A percentile compares a stretch with the other conserved stretches of the same genome.
Conservation (phyloP, 306 rosid genomes). For the Quercus berberidifolia region DNA sequence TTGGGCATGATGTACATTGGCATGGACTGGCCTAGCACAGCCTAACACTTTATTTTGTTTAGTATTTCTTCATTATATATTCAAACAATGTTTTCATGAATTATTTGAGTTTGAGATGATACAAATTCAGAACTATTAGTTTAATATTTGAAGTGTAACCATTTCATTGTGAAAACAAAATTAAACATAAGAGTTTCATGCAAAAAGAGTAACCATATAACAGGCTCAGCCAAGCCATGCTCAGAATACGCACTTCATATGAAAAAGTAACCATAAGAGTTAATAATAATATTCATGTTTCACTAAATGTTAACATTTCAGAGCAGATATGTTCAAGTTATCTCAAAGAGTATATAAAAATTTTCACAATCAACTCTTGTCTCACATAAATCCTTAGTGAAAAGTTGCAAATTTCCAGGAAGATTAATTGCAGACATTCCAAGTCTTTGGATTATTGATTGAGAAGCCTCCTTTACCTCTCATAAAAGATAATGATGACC, state of each 20-base stretch:
- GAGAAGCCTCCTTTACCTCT: conserved; percentile 53
- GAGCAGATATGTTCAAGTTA: not conserved
- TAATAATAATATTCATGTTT: not conserved
- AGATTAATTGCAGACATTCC: conserved; percentile 5
- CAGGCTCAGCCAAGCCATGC: not conserved
- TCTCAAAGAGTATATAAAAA: not conserved
- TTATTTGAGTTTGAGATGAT: not conserved
- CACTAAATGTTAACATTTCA: not conserved
- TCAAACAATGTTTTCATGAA: not conserved
- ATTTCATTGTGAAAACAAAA: not conserved
- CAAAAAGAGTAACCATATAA: not conserved
- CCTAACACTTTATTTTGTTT: not conserved
- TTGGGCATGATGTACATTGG: not conserved
- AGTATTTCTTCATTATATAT: not conserved
- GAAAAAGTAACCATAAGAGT: too few relatives aligned
- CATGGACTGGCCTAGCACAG: not conserved
- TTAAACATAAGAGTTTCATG: not conserved
- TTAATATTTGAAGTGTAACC: not conserved
- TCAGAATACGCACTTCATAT: not conserved
- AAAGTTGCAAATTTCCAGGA: conserved; percentile 9
- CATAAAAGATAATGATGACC: conserved; percentile 89
- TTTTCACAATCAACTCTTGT: not conserved
- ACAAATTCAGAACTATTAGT: not conserved
- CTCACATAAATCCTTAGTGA: not conserved
- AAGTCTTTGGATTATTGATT: conserved; percentile 1